Base-by-base conservation (phyloP, 257 asterid species). In the Striga asiatica region DNA sequence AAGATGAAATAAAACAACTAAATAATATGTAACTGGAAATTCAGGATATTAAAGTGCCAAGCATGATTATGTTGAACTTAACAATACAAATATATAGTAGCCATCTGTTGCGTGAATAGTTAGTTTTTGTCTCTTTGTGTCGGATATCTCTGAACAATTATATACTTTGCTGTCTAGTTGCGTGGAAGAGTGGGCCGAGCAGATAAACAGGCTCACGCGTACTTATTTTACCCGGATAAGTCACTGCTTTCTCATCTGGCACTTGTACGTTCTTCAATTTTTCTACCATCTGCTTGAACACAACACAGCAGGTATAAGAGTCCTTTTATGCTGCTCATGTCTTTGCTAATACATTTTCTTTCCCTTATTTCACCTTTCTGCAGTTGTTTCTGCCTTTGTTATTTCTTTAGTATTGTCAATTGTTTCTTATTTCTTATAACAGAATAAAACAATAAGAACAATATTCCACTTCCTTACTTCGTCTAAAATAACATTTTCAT, bases 121-220 rank as follows among this genome's bases (percentile, higher is more conserved):
- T n/a, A n/a, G n/a, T n/a, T n/a, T n/a, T n/a, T n/a, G n/a, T n/a
- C n/a, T n/a, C n/a, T n/a, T n/a, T n/a, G n/a, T n/a, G n/a, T n/a
- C n/a, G n/a, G n/a, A n/a, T n/a, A n/a, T n/a, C n/a, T n/a, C n/a
- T n/a, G n/a, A n/a, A n/a, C n/a, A n/a, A n/a, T 19, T 50, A 16
- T 13, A 1, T 58, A n/a, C 45, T 77, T 64, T 42, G 51, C 61
- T 65, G 56, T 16, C 60, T 73, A 88, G 97, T 74, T 89, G 76
- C 97, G 97, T 45, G 97, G 97, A 66, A 89, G n/a, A n/a, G n/a
- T n/a, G n/a, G n/a, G n/a, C n/a, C n/a, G n/a, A n/a, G n/a, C n/a
- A n/a, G n/a, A n/a, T 72, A 89, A 85, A 73, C 95, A 89, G 82
- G 97, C 97, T 62, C 83, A 85, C 72, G 97, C 97, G 48, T 76